Base-by-base conservation (phyloP, 139 green algal species). In the Coelastrella sp. region DNA sequence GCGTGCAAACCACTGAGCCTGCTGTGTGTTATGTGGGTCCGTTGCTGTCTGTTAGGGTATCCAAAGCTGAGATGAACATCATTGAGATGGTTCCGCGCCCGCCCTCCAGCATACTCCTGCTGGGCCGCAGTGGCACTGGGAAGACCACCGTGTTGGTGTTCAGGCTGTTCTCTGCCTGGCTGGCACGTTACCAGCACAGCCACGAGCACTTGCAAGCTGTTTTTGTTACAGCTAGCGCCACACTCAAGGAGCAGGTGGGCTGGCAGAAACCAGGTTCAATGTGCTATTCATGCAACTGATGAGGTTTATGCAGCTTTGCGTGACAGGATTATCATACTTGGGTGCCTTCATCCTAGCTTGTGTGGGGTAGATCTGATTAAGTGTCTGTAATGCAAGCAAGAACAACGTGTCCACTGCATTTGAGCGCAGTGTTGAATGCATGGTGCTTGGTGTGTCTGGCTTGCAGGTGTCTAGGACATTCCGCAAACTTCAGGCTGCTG, bases 121-220 rank as follows among this genome's bases (percentile, higher is more conserved):
- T 97, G 65, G 96, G 96, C 7, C 91, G 96, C 58, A 94, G 86
- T 59, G 95, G 96, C 86, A 97, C 96, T 58, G 96, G 96, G 89
- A 98, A 98, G 92, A 97, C 96, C 90, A 97, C 94, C 94, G 94
- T 77, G 22, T 74, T 90, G 57, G 91, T 97, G 58, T 97, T 93
- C 93, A 91, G 94, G 58, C 93, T 97, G 83, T 97, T 93, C 90
- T 91, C 83, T 58, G 91, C 71, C 65, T 97, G 94, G 92, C 92
- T 95, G 85, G 23, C 73, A 2, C 83, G 54, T 10, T 90, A 90
- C 86, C 86, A 90, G 76, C 91, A 91, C 60, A 75, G 86, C 71
- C 77, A 77, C 11, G 23, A 79, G 47, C 88, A 85, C 83, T 20
- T 32, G 20, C 85, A 94, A 54, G 83, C 92, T 20, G 80, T 96